These are phyloP conservation scores for Borovskyia barvae DNA, from an alignment of 208 protist species.

Conservation along the genomic window DNA sequence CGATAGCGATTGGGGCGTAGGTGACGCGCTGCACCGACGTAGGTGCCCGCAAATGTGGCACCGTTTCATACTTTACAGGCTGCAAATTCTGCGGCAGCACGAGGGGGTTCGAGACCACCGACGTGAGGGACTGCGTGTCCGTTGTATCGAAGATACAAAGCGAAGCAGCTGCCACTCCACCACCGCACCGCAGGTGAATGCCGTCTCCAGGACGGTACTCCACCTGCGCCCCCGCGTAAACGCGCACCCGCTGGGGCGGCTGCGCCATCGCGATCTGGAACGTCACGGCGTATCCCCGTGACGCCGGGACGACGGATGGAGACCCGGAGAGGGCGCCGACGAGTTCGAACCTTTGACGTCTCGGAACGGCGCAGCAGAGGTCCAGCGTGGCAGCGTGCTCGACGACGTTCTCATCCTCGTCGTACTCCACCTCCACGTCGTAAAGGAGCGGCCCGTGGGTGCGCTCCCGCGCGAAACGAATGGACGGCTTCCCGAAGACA, in stretches of 20 bases:
- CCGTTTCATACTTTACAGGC: slow-evolving; percentile 1
- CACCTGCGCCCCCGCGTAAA: slow-evolving; percentile 10
- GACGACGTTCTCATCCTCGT: slow-evolving; percentile 36
- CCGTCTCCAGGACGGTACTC: slow-evolving; percentile 11
- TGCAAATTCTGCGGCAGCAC: slow-evolving; percentile 11
- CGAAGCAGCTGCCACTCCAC: background rate
- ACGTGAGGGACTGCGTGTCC: background rate
- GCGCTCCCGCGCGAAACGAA: slow-evolving; percentile 38
- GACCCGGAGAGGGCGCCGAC: background rate
- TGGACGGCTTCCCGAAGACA: slow-evolving; percentile 54
- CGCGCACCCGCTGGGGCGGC: slow-evolving; percentile 12
- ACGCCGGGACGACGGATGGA: background rate
- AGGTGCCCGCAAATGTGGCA: background rate
- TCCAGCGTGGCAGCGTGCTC: slow-evolving; percentile 51
- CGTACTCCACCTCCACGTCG: slow-evolving; percentile 43
- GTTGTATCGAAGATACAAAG: slow-evolving; percentile 11
- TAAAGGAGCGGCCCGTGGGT: slow-evolving; percentile 56
- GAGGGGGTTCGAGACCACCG: slow-evolving; percentile 6
- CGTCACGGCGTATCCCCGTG: slow-evolving; percentile 10
- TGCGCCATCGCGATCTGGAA: slow-evolving; percentile 16
- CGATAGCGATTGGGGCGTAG: slow-evolving; percentile 36
- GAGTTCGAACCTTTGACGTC: slow-evolving; percentile 19
- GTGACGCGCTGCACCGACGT: background rate
- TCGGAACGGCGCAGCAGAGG: slow-evolving; percentile 24
- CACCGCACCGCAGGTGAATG: slow-evolving; percentile 8